Evolutionary conservation across 2,329 filamentous ascomycete species (phyloP), one percentile per base, ranked within the genome.

Genomic region (Fusarium pseudoanthophilum): DNA sequence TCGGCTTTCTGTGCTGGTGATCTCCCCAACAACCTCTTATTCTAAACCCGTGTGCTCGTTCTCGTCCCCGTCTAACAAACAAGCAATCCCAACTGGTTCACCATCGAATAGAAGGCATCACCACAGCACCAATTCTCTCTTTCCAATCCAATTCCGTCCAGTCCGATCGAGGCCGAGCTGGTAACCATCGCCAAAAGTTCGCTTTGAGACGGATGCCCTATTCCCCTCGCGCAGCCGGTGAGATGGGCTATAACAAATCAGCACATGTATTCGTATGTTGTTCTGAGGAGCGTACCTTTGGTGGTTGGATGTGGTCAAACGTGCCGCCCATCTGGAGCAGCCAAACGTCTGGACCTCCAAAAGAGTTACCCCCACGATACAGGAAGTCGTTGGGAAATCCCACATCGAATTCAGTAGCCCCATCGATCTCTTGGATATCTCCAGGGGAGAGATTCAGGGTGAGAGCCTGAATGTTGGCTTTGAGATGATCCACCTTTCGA

Each of bases 381-480:
- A 92, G 79, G 74, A 94, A 89, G 78, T 84, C 88, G 69, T 85
- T 82, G 0, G 92, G 92, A 80, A 94, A 95, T 2, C 92, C 92
- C 43, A 89, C 77, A 56, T 93, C 88, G 71, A 94, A 92, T 0
- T 84, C 83, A 40, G 84, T 85, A 0, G 90, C 90, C 11, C 77
- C 83, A 67, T 95, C 92, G 65, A 95, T 90, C 74, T 90, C 87
- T 42, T 88, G 81, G 32, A 95, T 88, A 48, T 95, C 91, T 67
- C 91, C 86, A 0, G 84, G 79, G 0, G 83, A 87, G 40, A 95
- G 83, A 61, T 86, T 82, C 46, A 94, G 82, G 3, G 84, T 85
- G 42, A 95, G 84, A 1, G 91, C 91, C 76, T 91, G 88, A 72
- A 94, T 92, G 76, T 94, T 94, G 64, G 85, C 86, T 78, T 91